These are phyloP conservation scores for Clarireedia monteithiana DNA, from an alignment of 2,329 filamentous ascomycete genomes.

Conservation along the genomic window DNA sequence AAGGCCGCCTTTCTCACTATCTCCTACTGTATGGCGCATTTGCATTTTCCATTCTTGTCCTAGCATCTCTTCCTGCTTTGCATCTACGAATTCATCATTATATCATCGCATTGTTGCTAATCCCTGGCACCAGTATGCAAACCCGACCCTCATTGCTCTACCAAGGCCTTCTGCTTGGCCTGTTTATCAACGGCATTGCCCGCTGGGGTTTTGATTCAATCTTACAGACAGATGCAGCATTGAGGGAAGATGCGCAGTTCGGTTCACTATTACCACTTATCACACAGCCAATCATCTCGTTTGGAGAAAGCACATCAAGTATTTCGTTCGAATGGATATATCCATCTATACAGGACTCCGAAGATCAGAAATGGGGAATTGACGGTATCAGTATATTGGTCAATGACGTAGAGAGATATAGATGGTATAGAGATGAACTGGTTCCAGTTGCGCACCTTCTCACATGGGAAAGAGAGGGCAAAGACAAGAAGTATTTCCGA, in stretches of 20 bases:
- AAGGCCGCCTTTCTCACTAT: slow-evolving; percentile 71
- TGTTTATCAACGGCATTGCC: slow-evolving; percentile 91
- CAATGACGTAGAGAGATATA: slow-evolving; percentile 76
- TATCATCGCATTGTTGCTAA: slow-evolving; percentile 75
- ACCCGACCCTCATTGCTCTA: slow-evolving; percentile 79
- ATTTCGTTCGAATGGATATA: slow-evolving; percentile 29
- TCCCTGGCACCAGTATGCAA: slow-evolving; percentile 83
- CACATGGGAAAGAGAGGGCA: slow-evolving; percentile 48
- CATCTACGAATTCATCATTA: slow-evolving; percentile 92
- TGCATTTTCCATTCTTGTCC: slow-evolving; percentile 55
- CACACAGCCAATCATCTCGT: slow-evolving; percentile 38
- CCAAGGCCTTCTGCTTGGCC: slow-evolving; percentile 79
- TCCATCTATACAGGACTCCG: slow-evolving; percentile 33
- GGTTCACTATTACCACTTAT: slow-evolving; percentile 54
- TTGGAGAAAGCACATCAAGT: slow-evolving; percentile 40
- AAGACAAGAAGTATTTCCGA: slow-evolving; percentile 63
- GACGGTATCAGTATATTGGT: slow-evolving; percentile 75
- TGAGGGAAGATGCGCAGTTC: slow-evolving; percentile 61
- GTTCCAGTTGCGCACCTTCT: slow-evolving; percentile 40
- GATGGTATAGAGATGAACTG: slow-evolving; percentile 57
- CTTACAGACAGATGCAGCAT: slow-evolving; percentile 67
- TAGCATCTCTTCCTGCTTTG: slow-evolving; percentile 66
- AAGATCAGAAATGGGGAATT: slow-evolving; percentile 32
- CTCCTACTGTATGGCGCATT: slow-evolving; percentile 71
- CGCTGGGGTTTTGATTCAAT: slow-evolving; percentile 90